Percentiles rank a stretch among this genome's conserved stretches.
Evolutionary conservation across 2,329 filamentous ascomycete genomes (phyloP).

Genomic region (Pseudodiploospora longispora): DNA sequence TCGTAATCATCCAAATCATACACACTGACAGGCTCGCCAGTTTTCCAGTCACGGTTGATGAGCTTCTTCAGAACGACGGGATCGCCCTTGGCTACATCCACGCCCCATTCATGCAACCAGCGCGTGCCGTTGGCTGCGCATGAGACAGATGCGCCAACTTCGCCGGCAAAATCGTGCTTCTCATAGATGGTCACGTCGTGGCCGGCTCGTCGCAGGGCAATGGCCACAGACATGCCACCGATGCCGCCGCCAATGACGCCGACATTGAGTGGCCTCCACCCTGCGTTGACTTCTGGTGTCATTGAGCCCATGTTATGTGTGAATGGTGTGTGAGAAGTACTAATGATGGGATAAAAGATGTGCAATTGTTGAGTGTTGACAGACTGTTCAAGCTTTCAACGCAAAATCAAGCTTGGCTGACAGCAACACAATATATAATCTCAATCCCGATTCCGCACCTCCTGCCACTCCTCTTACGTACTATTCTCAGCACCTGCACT

Average conservation of each 20-base stretch:
- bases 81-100: slow-evolving; percentile 56
- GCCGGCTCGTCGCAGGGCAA: slow-evolving; percentile 38
- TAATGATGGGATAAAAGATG: no score
- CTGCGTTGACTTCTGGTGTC: slow-evolving; percentile 5
- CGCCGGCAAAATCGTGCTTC: slow-evolving; percentile 55
- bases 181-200: slow-evolving; percentile 55
- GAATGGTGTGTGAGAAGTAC: no score
- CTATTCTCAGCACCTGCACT: no score
- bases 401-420: no score
- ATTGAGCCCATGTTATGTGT: slow-evolving; percentile 17
- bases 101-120: slow-evolving; percentile 61
- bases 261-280: slow-evolving; percentile 38
- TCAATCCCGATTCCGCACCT: no score
- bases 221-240: slow-evolving; percentile 38
- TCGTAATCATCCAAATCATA: slow-evolving; percentile 59
- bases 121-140: slow-evolving; percentile 63
- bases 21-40: slow-evolving; percentile 56
- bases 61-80: slow-evolving; percentile 58
- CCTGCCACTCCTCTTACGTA: no score
- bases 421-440: no score
- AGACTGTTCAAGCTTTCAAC: no score
- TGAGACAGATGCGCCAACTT: slow-evolving; percentile 59
- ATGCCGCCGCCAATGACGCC: slow-evolving; percentile 40
- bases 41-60: slow-evolving; percentile 64
- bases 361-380: no score